Base-by-base conservation (phyloP, 2,329 filamentous ascomycete species). In the Colletotrichum godetiae region DNA sequence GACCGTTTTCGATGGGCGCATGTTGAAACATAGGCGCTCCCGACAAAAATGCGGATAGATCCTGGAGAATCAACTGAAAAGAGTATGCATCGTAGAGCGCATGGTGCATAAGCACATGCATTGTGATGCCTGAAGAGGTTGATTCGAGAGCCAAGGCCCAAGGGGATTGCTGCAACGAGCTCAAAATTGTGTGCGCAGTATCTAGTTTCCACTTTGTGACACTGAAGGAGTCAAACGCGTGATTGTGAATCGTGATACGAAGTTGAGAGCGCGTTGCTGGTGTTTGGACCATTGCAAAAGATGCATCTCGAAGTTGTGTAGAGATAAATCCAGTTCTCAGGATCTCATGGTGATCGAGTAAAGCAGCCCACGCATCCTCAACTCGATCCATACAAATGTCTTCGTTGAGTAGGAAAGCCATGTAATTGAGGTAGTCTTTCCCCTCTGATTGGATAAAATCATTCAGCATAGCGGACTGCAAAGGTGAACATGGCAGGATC, bases 31-130 rank as follows among this genome's bases (percentile, higher is more conserved):
- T 63, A 5, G 73, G 24, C 10, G 69, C 58, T 8, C 77, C 77
- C 3, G 75, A 66, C 5, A 87, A 52, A 7, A 80, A 42, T 1
- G 59, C 61, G 0, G 77, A 75, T 13, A 97, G 84, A 76, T 93
- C 89, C 0, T 84, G 78, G 2, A 98, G 82, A 1, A 98, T 87
- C 0, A 86, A 78, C 4, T 89, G 85, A 12, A 98, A 83, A 10
- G 94, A 95, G 53, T 90, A 87, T 0, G 95, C 95, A 83, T 98
- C 95, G 76, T 97, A 98, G 0, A 98, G 84, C 0, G 94, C 93
- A 82, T 98, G 95, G 75, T 97, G 93, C 3, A 95, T 86, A 1
- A 85, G 79, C 4, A 91, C 75, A 59, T 88, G 83, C 81, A 88
- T 86, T 2, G 61, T 77, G 5, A 74, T 46, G 1, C 42, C 42